Conservation (phyloP, 495 filamentous ascomycete genomes). For the Podospora australis region DNA sequence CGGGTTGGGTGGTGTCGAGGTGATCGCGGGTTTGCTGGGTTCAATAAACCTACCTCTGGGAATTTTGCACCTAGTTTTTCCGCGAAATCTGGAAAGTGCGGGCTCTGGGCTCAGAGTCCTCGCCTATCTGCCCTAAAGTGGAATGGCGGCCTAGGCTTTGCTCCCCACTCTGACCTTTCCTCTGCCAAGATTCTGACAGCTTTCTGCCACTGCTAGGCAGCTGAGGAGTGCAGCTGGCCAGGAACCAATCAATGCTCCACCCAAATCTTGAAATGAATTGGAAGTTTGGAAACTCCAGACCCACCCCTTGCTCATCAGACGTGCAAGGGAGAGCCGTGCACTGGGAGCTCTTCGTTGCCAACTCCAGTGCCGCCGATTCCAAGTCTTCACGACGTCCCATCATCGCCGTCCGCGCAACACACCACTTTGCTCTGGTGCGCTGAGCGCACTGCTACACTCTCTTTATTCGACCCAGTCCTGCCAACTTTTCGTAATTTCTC, state of each 20-base stretch:
- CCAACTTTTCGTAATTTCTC: background rate
- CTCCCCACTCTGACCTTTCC: background rate
- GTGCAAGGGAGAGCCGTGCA: constrained; percentile 7
- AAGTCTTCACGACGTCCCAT: constrained; percentile 1
- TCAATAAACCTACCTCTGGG: constrained; percentile 21
- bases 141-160: constrained; percentile 10
- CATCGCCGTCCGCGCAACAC: constrained; percentile 3
- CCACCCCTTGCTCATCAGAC: constrained; percentile 11
- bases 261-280: constrained; percentile 8
- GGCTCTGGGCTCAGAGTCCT: constrained; percentile 24
- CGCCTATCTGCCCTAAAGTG: constrained; percentile 25
- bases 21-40: constrained; percentile 25
- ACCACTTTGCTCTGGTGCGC: constrained; percentile 8
- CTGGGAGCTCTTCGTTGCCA: constrained; percentile 6
- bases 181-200: constrained; percentile 3
- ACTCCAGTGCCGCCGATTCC: constrained; percentile 2
- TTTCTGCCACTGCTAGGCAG: constrained; percentile 1
- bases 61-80: constrained; percentile 32
- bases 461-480: constrained; percentile 2
- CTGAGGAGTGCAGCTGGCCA: background rate
- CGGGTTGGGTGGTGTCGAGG: constrained; percentile 26
- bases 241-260: constrained; percentile 4
- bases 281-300: background rate
- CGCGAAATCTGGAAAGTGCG: constrained; percentile 30
- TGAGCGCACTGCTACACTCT: constrained; percentile 14